A percentile compares a stretch with the other conserved stretches of the same genome.
Evolutionary conservation across 2,329 filamentous ascomycete genomes (phyloP).

Genomic region (Colletotrichum costaricense): DNA sequence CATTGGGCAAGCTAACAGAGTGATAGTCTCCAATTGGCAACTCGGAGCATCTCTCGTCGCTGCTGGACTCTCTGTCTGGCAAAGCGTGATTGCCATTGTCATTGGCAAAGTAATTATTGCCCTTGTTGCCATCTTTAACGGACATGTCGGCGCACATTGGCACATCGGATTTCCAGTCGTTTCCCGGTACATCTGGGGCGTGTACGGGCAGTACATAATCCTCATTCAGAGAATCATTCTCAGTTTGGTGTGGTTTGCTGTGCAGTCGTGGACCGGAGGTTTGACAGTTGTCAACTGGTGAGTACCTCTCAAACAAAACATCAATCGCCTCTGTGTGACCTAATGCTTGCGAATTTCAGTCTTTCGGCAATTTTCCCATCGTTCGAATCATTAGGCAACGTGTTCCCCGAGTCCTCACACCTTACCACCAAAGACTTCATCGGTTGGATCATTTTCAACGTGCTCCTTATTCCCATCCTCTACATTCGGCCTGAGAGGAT

Average conservation of each 20-base stretch:
- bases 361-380: slow-evolving; percentile 42
- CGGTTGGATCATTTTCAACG: slow-evolving; percentile 44
- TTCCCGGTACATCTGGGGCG: slow-evolving; percentile 52
- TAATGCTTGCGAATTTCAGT: slow-evolving; percentile 17
- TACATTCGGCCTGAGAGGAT: slow-evolving; percentile 55
- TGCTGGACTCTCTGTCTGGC: slow-evolving; percentile 27
- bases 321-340: not conserved
- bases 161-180: slow-evolving; percentile 57
- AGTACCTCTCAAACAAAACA: not conserved
- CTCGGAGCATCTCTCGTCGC: slow-evolving; percentile 26
- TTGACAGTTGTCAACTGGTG: slow-evolving; percentile 36
- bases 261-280: slow-evolving; percentile 46
- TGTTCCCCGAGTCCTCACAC: slow-evolving; percentile 38
- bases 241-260: slow-evolving; percentile 51
- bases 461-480: slow-evolving; percentile 50
- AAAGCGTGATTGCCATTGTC: slow-evolving; percentile 28
- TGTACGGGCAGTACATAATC: slow-evolving; percentile 51
- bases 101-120: slow-evolving; percentile 33
- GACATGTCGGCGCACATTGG: slow-evolving; percentile 39
- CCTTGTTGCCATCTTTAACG: slow-evolving; percentile 23
- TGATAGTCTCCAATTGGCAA: slow-evolving; percentile 30
- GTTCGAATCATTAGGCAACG: slow-evolving; percentile 41
- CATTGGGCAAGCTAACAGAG: not conserved
- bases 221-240: slow-evolving; percentile 53
- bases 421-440: slow-evolving; percentile 43